A percentile compares a stretch with the other conserved stretches of the same genome.
Evolutionary conservation across 305 asterid genomes (phyloP).

Genomic region (Fraxinus nigra): DNA sequence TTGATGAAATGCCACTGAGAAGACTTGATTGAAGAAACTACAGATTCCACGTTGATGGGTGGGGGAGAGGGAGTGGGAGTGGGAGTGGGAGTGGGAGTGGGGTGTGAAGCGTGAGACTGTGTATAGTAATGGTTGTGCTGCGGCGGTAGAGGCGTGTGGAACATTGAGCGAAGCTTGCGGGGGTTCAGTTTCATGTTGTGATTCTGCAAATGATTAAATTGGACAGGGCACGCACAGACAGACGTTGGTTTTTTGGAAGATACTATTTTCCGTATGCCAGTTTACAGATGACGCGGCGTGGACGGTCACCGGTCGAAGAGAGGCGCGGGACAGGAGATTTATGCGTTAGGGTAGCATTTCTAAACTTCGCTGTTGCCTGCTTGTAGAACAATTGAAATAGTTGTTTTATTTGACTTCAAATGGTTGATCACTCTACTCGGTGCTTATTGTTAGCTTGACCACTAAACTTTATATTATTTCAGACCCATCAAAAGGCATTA

Average conservation of each 20-base stretch:
- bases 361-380: background rate
- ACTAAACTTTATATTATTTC: background rate
- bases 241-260: background rate
- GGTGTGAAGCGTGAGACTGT: background rate
- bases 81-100: background rate
- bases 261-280: background rate
- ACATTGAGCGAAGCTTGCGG: background rate
- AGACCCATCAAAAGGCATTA: background rate
- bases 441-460: background rate
- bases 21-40: slow-evolving; percentile 23
- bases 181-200: background rate
- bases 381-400: background rate
- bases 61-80: background rate
- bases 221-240: background rate
- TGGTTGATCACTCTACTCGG: too few species aligned
- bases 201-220: background rate
- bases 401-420: background rate
- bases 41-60: background rate
- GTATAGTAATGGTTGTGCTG: slow-evolving; percentile 5
- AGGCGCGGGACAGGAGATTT: background rate
- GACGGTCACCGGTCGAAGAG: background rate
- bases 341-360: background rate
- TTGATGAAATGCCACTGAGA: slow-evolving; percentile 66
- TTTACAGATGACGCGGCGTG: background rate
- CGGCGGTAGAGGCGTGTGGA: background rate